These are phyloP conservation scores for Fusarium solani-melongenae DNA, from an alignment of 2,329 filamentous ascomycete species.

Conservation along the genomic window DNA sequence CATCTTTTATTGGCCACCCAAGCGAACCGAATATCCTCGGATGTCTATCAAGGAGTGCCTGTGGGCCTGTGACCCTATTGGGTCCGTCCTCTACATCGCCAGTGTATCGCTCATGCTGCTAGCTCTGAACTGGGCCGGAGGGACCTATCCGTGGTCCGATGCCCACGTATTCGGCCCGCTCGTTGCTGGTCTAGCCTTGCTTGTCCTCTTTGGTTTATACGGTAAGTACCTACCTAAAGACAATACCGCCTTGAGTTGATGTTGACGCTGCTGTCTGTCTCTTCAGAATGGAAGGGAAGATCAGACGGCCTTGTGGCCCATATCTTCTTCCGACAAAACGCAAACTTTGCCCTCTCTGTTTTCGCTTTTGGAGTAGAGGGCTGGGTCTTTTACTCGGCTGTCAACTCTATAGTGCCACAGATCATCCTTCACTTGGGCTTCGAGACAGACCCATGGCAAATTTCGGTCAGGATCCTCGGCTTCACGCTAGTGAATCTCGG, in stretches of 20 bases:
- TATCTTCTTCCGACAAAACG: conserved; percentile 10
- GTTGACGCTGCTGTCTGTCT: neutral
- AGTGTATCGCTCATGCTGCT: conserved; percentile 8
- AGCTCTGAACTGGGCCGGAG: conserved; percentile 8
- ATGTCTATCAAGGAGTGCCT: conserved; percentile 2
- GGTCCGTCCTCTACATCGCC: conserved; percentile 6
- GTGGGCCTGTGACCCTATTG: conserved; percentile 10
- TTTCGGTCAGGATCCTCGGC: conserved; percentile 8
- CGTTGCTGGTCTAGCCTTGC: neutral
- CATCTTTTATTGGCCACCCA: conserved; percentile 7
- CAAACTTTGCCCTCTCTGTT: conserved; percentile 9
- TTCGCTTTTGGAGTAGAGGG: conserved; percentile 9
- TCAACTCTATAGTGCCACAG: conserved; percentile 9
- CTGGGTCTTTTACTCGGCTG: conserved; percentile 11
- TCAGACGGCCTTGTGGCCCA: conserved; percentile 7
- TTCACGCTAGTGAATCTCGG: conserved; percentile 7
- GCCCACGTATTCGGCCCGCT: conserved; percentile 3
- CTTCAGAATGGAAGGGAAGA: conserved; percentile 8
- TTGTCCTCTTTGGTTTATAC: conserved; percentile 7
- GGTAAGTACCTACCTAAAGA: neutral
- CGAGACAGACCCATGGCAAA: conserved; percentile 6
- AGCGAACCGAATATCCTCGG: conserved; percentile 4
- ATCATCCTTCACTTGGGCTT: conserved; percentile 8
- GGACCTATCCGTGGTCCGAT: conserved; percentile 5
- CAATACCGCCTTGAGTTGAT: neutral